Percentiles rank a stretch among this genome's conserved stretches.
phyloP scores from a whole-genome alignment of 2,329 filamentous ascomycete genomes.

The Hirsutella minnesotensis region DNA sequence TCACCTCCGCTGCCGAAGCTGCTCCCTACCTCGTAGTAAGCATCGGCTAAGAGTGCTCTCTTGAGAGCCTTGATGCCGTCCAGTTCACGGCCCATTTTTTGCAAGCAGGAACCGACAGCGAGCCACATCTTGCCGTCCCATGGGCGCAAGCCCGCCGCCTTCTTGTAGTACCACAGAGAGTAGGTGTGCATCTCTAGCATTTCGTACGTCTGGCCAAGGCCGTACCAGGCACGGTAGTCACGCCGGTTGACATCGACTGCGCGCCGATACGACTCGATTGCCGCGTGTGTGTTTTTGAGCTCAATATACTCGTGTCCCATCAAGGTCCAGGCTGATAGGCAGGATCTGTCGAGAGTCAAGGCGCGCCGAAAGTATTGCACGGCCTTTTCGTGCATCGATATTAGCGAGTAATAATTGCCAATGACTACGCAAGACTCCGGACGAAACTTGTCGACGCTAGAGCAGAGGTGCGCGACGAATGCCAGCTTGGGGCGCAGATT shows the following conservation, averaged over 20 bases:
- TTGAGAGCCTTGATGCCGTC: conserved; percentile 95
- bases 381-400: conserved; percentile 93
- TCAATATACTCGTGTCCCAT: conserved; percentile 99
- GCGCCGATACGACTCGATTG: conserved; percentile 90
- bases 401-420: conserved; percentile 91
- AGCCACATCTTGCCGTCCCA: conserved; percentile 99
- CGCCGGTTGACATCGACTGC: conserved; percentile 93
- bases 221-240: conserved; percentile 97
- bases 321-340: conserved; percentile 90
- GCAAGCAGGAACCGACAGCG: conserved; percentile 82
- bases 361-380: conserved; percentile 96
- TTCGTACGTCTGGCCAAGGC: conserved; percentile 91
- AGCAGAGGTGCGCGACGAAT: conserved; percentile 84
- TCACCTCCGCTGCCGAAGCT: conserved; percentile 37
- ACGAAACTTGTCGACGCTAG: conserved; percentile 85
- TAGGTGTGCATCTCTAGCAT: conserved; percentile 97
- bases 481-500: conserved; percentile 78
- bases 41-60: conserved; percentile 77
- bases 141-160: conserved; percentile 81
- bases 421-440: conserved; percentile 95
- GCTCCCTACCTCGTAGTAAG: conserved; percentile 62
- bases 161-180: conserved; percentile 94
- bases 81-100: conserved; percentile 75
- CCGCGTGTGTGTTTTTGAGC: conserved; percentile 95
- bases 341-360: conserved; percentile 77